Conservation (phyloP, 495 filamentous ascomycete species). For the Hypoxylon fragiforme region DNA sequence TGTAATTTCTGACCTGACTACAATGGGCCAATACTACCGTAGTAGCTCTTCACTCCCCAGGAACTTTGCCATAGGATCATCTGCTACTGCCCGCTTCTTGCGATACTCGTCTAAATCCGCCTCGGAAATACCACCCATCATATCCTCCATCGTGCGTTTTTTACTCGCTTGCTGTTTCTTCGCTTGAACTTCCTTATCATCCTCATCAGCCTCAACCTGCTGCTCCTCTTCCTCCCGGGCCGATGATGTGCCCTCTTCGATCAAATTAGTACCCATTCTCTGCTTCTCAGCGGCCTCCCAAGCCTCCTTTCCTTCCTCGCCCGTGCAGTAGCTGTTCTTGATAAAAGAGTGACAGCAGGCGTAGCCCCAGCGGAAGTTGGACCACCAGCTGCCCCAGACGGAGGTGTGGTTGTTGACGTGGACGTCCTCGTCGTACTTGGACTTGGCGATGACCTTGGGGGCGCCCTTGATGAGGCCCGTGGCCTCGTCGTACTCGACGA, state of each 20-base stretch:
- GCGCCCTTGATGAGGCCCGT: constrained; percentile 81
- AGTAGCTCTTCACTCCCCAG: constrained; percentile 48
- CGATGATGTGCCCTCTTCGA: constrained; percentile 28
- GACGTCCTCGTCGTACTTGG: constrained; percentile 89
- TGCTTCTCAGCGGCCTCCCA: constrained; percentile 68
- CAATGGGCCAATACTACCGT: constrained; percentile 18
- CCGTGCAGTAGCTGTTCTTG: constrained; percentile 97
- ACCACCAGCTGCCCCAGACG: constrained; percentile 98
- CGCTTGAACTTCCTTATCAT: constrained; percentile 29
- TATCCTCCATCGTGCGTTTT: constrained; percentile 74
- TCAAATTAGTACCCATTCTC: constrained; percentile 53
- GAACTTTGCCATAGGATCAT: constrained; percentile 86
- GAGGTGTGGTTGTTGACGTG: constrained; percentile 87
- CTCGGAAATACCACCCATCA: constrained; percentile 75
- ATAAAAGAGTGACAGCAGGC: constrained; percentile 89
- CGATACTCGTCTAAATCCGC: constrained; percentile 84
- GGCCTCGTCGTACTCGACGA: constrained; percentile 90
- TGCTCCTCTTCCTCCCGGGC: constrained; percentile 31
- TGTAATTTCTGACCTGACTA: neutral
- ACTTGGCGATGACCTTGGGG: constrained; percentile 72
- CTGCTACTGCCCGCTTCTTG: constrained; percentile 64
- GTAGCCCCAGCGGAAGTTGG: constrained; percentile 95
- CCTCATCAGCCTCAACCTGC: constrained; percentile 39
- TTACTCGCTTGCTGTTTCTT: constrained; percentile 41
- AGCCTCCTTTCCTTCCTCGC: constrained; percentile 76